A percentile compares a stretch with the other conserved stretches of the same genome.
These are phyloP conservation scores for Pseudocercospora pini-densiflorae DNA, from an alignment of 2,329 filamentous ascomycete species.

Conservation along the genomic window DNA sequence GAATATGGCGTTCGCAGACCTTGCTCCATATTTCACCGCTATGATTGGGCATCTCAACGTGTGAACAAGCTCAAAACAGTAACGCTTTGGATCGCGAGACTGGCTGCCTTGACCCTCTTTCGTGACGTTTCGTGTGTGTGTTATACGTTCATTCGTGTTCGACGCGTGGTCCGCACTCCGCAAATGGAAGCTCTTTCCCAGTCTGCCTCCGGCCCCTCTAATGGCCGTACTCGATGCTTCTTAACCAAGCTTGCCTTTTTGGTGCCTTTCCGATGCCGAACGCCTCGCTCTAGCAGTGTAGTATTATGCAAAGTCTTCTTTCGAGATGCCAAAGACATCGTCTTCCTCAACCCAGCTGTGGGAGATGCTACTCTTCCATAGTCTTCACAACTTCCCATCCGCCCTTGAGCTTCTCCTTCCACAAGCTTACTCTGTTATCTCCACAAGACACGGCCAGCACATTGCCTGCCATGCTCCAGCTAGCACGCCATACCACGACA, in stretches of 20 bases:
- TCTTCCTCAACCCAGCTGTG: neutral
- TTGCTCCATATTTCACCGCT: neutral
- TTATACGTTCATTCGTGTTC: slow-evolving; percentile 8
- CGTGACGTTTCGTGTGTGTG: slow-evolving; percentile 7
- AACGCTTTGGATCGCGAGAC: neutral
- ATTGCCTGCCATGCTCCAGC: slow-evolving; percentile 97
- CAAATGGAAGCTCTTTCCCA: neutral
- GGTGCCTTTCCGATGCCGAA: neutral
- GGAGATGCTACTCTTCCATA: slow-evolving; percentile 63
- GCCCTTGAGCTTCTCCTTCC: slow-evolving; percentile 97
- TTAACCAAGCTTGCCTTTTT: neutral
- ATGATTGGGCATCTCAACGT: neutral
- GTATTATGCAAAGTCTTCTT: neutral
- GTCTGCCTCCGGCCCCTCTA: neutral
- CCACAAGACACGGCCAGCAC: slow-evolving; percentile 90
- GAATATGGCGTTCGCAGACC: slow-evolving; percentile 1
- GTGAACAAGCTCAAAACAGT: neutral
- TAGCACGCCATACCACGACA: slow-evolving; percentile 89
- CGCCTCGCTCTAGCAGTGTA: neutral
- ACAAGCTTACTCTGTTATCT: slow-evolving; percentile 95
- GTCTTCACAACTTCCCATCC: slow-evolving; percentile 98
- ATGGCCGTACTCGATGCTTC: neutral
- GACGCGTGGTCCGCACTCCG: slow-evolving; percentile 4
- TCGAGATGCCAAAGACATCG: neutral
- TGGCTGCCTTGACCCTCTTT: neutral